These are phyloP conservation scores for Picea mariana DNA, from an alignment of 83 land plant genomes.

Conservation along the genomic window DNA sequence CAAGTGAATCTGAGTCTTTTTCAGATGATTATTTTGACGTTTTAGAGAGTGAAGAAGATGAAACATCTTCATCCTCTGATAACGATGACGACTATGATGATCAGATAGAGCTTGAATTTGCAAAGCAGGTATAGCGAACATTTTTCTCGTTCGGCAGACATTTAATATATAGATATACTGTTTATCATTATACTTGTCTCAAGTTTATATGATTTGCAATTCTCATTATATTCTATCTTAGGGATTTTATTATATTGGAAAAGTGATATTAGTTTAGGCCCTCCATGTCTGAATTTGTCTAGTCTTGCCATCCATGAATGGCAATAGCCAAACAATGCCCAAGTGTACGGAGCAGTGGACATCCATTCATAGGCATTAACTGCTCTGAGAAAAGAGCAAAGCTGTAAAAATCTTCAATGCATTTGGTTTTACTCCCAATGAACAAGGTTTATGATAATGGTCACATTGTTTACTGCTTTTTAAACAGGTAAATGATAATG, in stretches of 20 bases:
- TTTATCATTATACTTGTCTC: not conserved
- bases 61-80: constrained; percentile 21
- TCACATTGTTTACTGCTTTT: too few species aligned
- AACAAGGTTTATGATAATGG: too few species aligned
- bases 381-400: too few species aligned
- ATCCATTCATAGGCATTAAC: too few species aligned
- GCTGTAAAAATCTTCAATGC: too few species aligned
- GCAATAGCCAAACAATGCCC: not conserved
- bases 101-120: constrained; percentile 3
- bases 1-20: constrained; percentile 9
- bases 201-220: not conserved
- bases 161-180: not conserved
- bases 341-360: not conserved
- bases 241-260: not conserved
- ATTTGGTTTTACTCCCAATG: too few species aligned
- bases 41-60: constrained; percentile 11
- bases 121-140: not conserved
- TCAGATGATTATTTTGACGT: constrained; percentile 10
- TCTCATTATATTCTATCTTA: not conserved
- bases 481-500: too few species aligned
- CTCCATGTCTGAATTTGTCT: not conserved
- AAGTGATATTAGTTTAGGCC: not conserved
- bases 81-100: constrained; percentile 8
- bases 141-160: not conserved
- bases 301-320: not conserved